Percentiles rank a stretch among this genome's conserved stretches.
These are phyloP conservation scores for Porogramme epimiltina DNA, from an alignment of 1,284 basidiomycete species.

Conservation along the genomic window DNA sequence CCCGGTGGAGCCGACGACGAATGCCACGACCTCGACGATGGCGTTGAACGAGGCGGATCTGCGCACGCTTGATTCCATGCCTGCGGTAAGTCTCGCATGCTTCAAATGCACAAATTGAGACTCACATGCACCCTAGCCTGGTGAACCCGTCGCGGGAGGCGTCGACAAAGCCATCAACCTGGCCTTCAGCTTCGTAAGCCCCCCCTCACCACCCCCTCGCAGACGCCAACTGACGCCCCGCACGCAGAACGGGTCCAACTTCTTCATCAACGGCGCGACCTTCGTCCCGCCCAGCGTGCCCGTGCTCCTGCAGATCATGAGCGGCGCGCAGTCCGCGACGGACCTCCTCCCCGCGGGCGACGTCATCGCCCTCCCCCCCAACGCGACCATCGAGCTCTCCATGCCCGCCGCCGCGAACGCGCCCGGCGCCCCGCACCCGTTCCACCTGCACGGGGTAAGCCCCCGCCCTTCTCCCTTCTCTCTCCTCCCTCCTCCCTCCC, in stretches of 20 bases:
- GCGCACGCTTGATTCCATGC: conserved; percentile 15
- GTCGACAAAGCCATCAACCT: conserved; percentile 33
- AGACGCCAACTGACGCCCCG: background rate
- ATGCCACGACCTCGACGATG: conserved; percentile 9
- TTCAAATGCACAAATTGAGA: background rate
- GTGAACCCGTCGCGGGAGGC: conserved; percentile 23
- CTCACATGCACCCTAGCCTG: conserved; percentile 25
- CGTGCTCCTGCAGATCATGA: conserved; percentile 40
- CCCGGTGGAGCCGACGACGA: conserved; percentile 41
- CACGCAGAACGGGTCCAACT: conserved; percentile 22
- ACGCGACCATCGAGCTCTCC: conserved; percentile 38
- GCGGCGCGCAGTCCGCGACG: conserved; percentile 31
- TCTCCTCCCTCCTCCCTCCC: no score
- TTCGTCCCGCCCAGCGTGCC: conserved; percentile 33
- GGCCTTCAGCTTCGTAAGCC: conserved; percentile 24
- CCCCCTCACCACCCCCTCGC: no score
- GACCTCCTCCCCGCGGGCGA: conserved; percentile 34
- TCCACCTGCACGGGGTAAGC: conserved; percentile 43
- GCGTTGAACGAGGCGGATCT: conserved; percentile 33
- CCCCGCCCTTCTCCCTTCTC: no score
- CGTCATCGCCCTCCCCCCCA: conserved; percentile 29
- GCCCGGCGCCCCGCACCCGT: conserved; percentile 36
- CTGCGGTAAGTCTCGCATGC: conserved; percentile 7
- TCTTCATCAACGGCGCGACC: conserved; percentile 29
- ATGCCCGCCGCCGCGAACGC: conserved; percentile 29